Evolutionary conservation across 495 filamentous ascomycete genomes (phyloP).

Genomic region (Tuber calosporum): DNA sequence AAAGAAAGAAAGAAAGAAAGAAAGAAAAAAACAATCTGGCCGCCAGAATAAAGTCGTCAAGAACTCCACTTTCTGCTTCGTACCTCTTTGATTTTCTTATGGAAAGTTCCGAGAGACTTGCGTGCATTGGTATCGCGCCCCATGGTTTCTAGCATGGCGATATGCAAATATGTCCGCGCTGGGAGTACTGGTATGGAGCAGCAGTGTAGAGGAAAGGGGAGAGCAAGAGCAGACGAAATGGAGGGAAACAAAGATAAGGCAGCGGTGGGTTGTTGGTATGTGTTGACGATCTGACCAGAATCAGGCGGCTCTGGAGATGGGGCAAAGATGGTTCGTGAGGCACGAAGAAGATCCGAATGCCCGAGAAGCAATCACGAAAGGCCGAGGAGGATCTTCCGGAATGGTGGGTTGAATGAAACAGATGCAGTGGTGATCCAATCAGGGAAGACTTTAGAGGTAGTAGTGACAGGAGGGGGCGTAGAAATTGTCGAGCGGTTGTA

Average conservation of each 20-base stretch:
- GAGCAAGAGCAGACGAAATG: slow-evolving; percentile 30
- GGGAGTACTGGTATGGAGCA: slow-evolving; percentile 1
- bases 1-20: no score
- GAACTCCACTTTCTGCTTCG: slow-evolving; percentile 15
- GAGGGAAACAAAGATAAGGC: slow-evolving; percentile 19
- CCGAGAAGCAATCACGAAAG: slow-evolving; percentile 18
- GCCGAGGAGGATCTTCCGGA: slow-evolving; percentile 6
- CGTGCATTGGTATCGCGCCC: slow-evolving; percentile 52
- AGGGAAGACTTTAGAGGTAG: neutral
- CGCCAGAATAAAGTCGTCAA: neutral
- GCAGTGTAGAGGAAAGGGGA: slow-evolving; percentile 31
- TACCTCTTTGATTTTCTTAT: slow-evolving; percentile 61
- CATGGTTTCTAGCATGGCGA: slow-evolving; percentile 42
- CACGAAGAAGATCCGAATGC: slow-evolving; percentile 23
- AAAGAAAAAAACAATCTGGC: neutral
- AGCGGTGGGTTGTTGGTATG: slow-evolving; percentile 5
- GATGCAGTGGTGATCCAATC: neutral
- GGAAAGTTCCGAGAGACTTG: slow-evolving; percentile 59
- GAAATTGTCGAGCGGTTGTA: neutral
- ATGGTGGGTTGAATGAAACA: slow-evolving; percentile 8
- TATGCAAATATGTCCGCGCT: slow-evolving; percentile 5
- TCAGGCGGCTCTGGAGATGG: slow-evolving; percentile 36
- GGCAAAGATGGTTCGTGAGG: slow-evolving; percentile 19
- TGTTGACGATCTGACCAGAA: slow-evolving; percentile 24
- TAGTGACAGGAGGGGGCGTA: neutral